phyloP scores from a whole-genome alignment of 495 filamentous ascomycete genomes.

The Xylaria telfairii region DNA sequence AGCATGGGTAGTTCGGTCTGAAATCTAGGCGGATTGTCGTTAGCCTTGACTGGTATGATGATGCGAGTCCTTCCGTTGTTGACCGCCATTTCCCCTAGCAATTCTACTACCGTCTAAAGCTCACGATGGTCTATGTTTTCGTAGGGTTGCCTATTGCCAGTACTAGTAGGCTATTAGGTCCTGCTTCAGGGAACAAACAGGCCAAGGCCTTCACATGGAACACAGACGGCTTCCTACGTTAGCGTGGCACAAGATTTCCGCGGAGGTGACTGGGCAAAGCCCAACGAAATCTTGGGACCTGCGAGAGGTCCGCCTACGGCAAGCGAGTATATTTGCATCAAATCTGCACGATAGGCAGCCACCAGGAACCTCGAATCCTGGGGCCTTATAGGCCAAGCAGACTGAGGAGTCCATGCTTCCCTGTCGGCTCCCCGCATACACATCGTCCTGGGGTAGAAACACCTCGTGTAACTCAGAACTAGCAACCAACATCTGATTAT shows the following conservation, averaged over 20 bases:
- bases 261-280: neutral
- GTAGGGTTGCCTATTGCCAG: neutral
- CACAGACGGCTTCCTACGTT: constrained; percentile 13
- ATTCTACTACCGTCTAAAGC: neutral
- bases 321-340: constrained; percentile 10
- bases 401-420: neutral
- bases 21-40: neutral
- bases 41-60: neutral
- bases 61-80: constrained; percentile 8
- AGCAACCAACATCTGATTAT: neutral
- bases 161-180: too few relatives aligned
- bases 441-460: constrained; percentile 7
- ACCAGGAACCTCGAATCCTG: neutral
- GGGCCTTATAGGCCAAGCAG: constrained; percentile 14
- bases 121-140: constrained; percentile 15
- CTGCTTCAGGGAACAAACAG: constrained; percentile 9
- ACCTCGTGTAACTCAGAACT: neutral
- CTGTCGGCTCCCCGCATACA: constrained; percentile 17
- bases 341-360: constrained; percentile 5
- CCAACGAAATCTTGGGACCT: neutral
- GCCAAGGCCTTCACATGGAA: constrained; percentile 7
- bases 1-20: constrained; percentile 2
- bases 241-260: constrained; percentile 10
- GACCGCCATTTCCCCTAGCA: constrained; percentile 14
- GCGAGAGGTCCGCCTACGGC: neutral